Conservation (phyloP, 371 early-diverging fungal species). For the Capillidium heterosporum region DNA sequence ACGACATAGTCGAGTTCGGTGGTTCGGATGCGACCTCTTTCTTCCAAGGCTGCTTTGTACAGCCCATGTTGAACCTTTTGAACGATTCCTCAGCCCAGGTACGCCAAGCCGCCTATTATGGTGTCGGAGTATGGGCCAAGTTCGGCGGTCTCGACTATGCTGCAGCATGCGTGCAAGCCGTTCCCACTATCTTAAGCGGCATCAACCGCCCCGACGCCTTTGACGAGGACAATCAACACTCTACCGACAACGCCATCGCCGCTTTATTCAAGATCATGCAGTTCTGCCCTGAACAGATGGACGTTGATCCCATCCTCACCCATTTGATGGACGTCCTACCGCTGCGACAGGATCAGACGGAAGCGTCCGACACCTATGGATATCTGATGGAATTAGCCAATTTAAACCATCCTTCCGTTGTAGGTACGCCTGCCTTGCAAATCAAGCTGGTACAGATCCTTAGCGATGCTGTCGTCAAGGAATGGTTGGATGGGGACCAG, state of each 20-base stretch:
- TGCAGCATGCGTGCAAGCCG: slow-evolving; percentile 31
- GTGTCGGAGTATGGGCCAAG: slow-evolving; percentile 73
- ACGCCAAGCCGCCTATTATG: slow-evolving; percentile 84
- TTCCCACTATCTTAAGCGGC: slow-evolving; percentile 39
- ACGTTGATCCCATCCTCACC: slow-evolving; percentile 40
- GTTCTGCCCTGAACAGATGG: slow-evolving; percentile 32
- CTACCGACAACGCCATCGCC: slow-evolving; percentile 77
- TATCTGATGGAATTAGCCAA: slow-evolving; percentile 58
- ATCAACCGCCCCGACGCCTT: slow-evolving; percentile 45
- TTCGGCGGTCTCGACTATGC: slow-evolving; percentile 61
- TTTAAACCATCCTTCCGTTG: slow-evolving; percentile 37
- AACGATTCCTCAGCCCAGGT: slow-evolving; percentile 33
- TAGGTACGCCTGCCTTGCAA: slow-evolving; percentile 35
- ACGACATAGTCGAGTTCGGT: slow-evolving; percentile 77
- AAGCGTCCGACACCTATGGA: slow-evolving; percentile 53
- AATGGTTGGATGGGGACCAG: background rate
- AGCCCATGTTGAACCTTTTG: slow-evolving; percentile 36
- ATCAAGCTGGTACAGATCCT: slow-evolving; percentile 45
- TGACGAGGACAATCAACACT: slow-evolving; percentile 48
- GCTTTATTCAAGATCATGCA: slow-evolving; percentile 77
- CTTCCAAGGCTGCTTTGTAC: slow-evolving; percentile 53
- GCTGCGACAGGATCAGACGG: slow-evolving; percentile 68
- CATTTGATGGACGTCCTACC: slow-evolving; percentile 69
- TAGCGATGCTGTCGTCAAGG: slow-evolving; percentile 7
- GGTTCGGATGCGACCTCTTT: slow-evolving; percentile 49